These are phyloP conservation scores for Exophiala xenobiotica DNA, from an alignment of 2,329 filamentous ascomycete species.

Conservation along the genomic window DNA sequence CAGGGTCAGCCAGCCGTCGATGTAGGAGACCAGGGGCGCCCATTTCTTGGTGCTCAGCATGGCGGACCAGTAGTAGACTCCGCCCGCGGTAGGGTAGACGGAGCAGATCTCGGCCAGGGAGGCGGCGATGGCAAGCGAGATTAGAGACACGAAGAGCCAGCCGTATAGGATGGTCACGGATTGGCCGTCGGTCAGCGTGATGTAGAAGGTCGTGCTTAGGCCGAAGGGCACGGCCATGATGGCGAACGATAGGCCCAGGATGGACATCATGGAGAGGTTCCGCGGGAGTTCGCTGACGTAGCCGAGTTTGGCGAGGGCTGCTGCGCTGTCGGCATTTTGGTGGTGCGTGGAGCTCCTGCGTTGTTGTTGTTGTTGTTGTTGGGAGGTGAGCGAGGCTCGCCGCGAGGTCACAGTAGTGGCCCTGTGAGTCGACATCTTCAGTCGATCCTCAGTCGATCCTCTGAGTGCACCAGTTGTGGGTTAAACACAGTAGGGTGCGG, in stretches of 20 bases:
- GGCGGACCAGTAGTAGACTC: conserved; percentile 70
- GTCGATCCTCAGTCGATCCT: too few species aligned
- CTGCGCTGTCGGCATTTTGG: conserved; percentile 8
- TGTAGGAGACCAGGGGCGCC: conserved; percentile 66
- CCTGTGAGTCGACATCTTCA: neutral
- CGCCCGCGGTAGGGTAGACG: conserved; percentile 66
- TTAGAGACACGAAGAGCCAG: conserved; percentile 64
- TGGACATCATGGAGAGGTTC: conserved; percentile 67
- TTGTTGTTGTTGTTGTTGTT: neutral
- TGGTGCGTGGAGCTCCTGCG: conserved; percentile 3
- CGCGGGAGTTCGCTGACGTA: conserved; percentile 67
- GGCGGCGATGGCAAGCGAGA: conserved; percentile 63
- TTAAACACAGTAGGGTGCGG: too few species aligned
- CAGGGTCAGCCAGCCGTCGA: conserved; percentile 69
- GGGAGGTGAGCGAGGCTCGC: neutral
- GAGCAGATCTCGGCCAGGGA: conserved; percentile 69
- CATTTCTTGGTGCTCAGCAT: conserved; percentile 66
- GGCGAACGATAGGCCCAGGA: conserved; percentile 67
- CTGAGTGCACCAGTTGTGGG: too few species aligned
- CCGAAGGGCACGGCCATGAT: conserved; percentile 74
- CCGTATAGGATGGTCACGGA: conserved; percentile 69
- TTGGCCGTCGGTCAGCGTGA: conserved; percentile 67
- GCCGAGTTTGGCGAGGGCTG: conserved; percentile 48
- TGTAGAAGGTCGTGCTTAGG: conserved; percentile 66
- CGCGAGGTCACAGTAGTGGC: neutral